Base-by-base conservation (phyloP, 257 asterid species). In the Scutellaria barbata region DNA sequence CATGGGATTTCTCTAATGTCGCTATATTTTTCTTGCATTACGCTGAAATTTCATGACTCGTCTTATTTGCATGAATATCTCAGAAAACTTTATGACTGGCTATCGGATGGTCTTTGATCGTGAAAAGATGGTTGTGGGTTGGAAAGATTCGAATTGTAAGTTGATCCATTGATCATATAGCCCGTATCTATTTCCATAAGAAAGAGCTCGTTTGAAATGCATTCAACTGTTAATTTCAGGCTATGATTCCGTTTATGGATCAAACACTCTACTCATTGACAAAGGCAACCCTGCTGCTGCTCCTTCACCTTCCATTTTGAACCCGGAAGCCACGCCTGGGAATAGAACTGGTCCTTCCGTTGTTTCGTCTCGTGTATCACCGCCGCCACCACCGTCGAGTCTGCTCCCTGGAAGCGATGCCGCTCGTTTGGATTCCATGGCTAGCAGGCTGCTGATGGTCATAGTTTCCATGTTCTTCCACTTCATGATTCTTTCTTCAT, bases 61-160 rank as follows among this genome's bases (percentile, higher is more conserved):
- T 30, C 35, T 30, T 10, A 42, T 42, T 0, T 42, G 4, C 47
- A 9, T 54, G n/a, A 6, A 66, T 60, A 52, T 30, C 30, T 79
- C 94, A 95, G 99, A 95, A 82, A 92, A 95, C 72, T 95, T 92
- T 35, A 92, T 95, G 99, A 79, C 90, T 48, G 98, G 98, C 48
- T 84, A 95, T 48, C 92, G 94, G 11, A 69, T 92, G 1, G 82
- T 88, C 68, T 95, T 95, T 63, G 95, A 95, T 75, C 92, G 97
- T 1, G 99, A 92, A 83, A 87, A 87, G 77, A 88, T 85, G 95
- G 82, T 79, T 76, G 70, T 95, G 85, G 96, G 99, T 13, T 95
- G 99, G 99, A 85, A 79, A 74, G 87, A 80, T 20, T 82, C 98
- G 0, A 60, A 81, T 76, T 95, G 99, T 95, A 76, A 88, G 99